These are phyloP conservation scores for Fusarium dimerum DNA, from an alignment of 2,329 filamentous ascomycete genomes.

Conservation along the genomic window DNA sequence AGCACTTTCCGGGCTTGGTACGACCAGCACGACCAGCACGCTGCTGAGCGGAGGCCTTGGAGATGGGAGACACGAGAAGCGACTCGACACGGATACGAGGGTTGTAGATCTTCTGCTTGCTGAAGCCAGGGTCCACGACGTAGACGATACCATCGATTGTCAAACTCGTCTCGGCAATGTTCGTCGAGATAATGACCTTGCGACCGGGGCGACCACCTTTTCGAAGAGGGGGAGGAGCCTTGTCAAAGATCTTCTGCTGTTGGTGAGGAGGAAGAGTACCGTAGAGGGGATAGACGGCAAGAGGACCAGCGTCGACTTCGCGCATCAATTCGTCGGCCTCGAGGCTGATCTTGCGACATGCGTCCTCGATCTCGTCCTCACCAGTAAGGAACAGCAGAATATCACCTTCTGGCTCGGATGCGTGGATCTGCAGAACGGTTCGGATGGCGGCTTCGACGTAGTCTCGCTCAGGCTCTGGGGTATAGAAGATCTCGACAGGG, in stretches of 20 bases:
- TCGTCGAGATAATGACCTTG: conserved; percentile 92
- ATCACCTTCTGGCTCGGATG: conserved; percentile 87
- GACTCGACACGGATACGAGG: conserved; percentile 95
- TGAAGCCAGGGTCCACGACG: conserved; percentile 98
- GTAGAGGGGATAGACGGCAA: conserved; percentile 91
- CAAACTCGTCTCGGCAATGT: conserved; percentile 96
- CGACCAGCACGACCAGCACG: conserved; percentile 98
- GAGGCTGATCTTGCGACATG: conserved; percentile 84
- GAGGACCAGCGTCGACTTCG: conserved; percentile 87
- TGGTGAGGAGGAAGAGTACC: conserved; percentile 88
- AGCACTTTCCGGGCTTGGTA: conserved; percentile 97
- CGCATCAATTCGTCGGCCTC: conserved; percentile 90
- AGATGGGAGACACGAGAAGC: conserved; percentile 94
- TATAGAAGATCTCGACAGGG: conserved; percentile 98
- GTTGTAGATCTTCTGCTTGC: conserved; percentile 99
- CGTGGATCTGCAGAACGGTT: conserved; percentile 96
- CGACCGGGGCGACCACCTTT: conserved; percentile 83
- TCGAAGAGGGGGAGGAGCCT: conserved; percentile 72
- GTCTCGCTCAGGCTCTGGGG: conserved; percentile 90
- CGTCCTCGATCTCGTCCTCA: conserved; percentile 98
- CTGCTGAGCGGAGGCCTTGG: conserved; percentile 95
- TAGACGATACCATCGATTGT: conserved; percentile 99
- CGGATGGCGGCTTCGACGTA: conserved; percentile 95
- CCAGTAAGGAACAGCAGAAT: conserved; percentile 94
- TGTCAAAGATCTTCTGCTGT: conserved; percentile 94